Evolutionary conservation across 495 filamentous ascomycete species (phyloP), one percentile per base, ranked within the genome.

Genomic region (Penicillium ochrochloron): DNA sequence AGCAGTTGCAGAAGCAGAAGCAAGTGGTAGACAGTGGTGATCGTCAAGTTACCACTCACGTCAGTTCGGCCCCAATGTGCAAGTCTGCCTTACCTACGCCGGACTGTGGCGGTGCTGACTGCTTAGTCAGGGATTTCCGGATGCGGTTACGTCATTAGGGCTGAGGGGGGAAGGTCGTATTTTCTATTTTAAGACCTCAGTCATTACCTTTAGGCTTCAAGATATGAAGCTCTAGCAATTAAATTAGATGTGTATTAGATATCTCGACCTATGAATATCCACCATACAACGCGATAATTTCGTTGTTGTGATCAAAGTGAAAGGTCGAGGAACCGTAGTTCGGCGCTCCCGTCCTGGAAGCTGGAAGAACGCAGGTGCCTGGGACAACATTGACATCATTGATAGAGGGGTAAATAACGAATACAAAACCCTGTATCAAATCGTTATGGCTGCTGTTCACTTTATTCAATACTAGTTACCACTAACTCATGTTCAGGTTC

Each of bases 71-170:
- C 37, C 31, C 35, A 35, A 44, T 21, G 51, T 51, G 52, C 34
- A 59, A 62, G 62, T 59, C 59, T 61, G 63, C 52, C 60, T 66
- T 57, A 54, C 60, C 63, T 57, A 54, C 44, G 55, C 27, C 12
- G n/a, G 27, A 15, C 61, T 70, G 61, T 65, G 63, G 53, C 68
- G 64, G 60, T 72, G 65, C 55, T 54, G 59, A 41, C 41, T 62
- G 65, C 62, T 56, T 59, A 61, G 53, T 56, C 53, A 66, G 29
- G 33, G 12, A 15, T 23, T 46, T 41, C 65, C 68, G 57, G 37
- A 67, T 69, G 66, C 66, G 68, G 70, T 46, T 66, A 73, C 70
- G 70, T 73, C 70, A 73, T 59, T 25, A 61, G 48, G 54, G 62
- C 55, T 58, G 62, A 15, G 34, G 17, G 31, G 53, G 31, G 53